These are phyloP conservation scores for Euphorbia peplus DNA, from an alignment of 345 rosid species.

Conservation along the genomic window DNA sequence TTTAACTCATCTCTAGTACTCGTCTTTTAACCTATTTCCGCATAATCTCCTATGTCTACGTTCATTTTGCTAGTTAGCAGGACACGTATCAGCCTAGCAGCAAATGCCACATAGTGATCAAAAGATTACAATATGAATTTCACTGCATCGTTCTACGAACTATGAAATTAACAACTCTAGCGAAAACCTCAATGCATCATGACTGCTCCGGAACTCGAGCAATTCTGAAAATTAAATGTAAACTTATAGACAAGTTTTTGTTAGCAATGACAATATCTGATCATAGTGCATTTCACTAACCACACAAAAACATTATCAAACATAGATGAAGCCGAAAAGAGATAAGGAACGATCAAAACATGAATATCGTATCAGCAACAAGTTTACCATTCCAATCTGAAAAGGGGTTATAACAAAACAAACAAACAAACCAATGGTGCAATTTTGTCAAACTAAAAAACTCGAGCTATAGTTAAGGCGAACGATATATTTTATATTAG, in stretches of 20 bases:
- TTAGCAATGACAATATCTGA: not conserved
- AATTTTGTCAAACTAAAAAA: not conserved
- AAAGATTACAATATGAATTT: not conserved
- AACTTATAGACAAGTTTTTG: not conserved
- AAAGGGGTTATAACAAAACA: not conserved
- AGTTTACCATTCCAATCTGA: not conserved
- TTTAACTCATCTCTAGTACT: not conserved
- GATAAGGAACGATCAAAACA: not conserved
- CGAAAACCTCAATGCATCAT: not conserved
- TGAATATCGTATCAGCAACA: not conserved
- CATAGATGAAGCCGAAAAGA: not conserved
- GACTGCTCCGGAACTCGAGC: no score
- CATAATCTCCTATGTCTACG: not conserved
- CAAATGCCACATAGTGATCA: no score
- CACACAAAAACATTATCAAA: not conserved
- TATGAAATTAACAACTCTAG: not conserved
- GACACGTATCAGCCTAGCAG: not conserved
- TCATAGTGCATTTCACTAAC: not conserved
- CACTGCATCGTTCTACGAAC: not conserved
- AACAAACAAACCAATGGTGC: constrained; percentile 9
- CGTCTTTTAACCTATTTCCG: not conserved
- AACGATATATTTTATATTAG: no score
- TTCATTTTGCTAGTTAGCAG: not conserved
- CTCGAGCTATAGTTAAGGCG: no score
- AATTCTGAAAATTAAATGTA: not conserved